phyloP scores from a whole-genome alignment of 1,284 basidiomycete species.

The Leccinum laetum region DNA sequence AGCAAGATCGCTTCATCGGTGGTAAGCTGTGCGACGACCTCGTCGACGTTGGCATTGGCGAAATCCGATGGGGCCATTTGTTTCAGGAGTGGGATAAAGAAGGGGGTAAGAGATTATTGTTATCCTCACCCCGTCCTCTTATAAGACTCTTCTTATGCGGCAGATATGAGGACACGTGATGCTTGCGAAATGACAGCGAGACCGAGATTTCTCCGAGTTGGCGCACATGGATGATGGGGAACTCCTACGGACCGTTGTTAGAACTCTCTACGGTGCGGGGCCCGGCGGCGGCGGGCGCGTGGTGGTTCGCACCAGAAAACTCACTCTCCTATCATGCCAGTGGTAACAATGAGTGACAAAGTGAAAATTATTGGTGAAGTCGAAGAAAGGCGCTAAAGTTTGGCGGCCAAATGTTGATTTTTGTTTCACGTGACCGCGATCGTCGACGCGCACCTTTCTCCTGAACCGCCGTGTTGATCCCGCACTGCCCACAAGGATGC shows the following conservation, averaged over 20 bases:
- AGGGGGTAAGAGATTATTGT: not conserved
- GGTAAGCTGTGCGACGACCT: slow-evolving; percentile 63
- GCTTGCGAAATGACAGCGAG: not conserved
- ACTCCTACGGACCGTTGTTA: not conserved
- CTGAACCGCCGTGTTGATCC: not conserved
- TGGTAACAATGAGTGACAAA: no score
- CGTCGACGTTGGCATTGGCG: slow-evolving; percentile 57
- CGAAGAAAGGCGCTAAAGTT: no score
- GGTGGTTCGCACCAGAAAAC: not conserved
- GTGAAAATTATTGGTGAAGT: no score
- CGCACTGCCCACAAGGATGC: slow-evolving; percentile 10
- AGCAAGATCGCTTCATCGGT: slow-evolving; percentile 71
- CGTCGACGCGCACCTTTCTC: not conserved
- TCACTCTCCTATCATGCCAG: not conserved
- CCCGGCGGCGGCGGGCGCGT: not conserved
- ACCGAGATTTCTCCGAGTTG: slow-evolving; percentile 25
- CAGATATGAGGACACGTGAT: slow-evolving; percentile 20
- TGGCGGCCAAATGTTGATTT: slow-evolving; percentile 15
- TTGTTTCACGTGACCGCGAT: slow-evolving; percentile 18
- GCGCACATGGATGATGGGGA: not conserved
- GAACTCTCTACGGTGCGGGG: not conserved
- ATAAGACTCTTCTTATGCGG: slow-evolving; percentile 11
- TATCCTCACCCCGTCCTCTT: slow-evolving; percentile 8
- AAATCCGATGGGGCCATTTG: slow-evolving; percentile 71
- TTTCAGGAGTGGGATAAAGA: slow-evolving; percentile 6